Percentiles rank a stretch among this genome's conserved stretches.
phyloP scores from a whole-genome alignment of 352 stramenopile species.

The Phytopythium ostracodes region DNA sequence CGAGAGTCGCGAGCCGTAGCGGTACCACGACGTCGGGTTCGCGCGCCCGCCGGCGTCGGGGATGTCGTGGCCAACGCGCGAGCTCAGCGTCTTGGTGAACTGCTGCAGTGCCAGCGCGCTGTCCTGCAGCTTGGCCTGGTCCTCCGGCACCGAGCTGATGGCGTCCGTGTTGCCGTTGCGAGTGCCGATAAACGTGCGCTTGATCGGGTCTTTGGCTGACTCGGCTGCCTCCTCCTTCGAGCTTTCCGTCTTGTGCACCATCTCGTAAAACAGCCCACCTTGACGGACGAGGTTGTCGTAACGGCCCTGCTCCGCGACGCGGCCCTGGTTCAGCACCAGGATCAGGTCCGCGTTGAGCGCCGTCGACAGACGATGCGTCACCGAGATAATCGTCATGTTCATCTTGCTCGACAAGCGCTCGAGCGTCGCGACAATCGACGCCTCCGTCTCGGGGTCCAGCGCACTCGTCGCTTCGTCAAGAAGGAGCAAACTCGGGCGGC shows the following conservation, averaged over 20 bases:
- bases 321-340: slow-evolving; percentile 70
- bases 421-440: slow-evolving; percentile 78
- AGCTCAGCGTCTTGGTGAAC: slow-evolving; percentile 80
- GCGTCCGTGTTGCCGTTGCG: slow-evolving; percentile 30
- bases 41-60: slow-evolving; percentile 32
- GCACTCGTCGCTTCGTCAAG: slow-evolving; percentile 86
- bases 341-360: slow-evolving; percentile 77
- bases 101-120: slow-evolving; percentile 74
- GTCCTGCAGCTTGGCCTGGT: slow-evolving; percentile 44
- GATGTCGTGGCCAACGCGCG: slow-evolving; percentile 59
- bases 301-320: slow-evolving; percentile 71
- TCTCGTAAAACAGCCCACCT: slow-evolving; percentile 79
- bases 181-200: slow-evolving; percentile 18
- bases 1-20: slow-evolving; percentile 72
- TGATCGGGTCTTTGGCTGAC: slow-evolving; percentile 17
- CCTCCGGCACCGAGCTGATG: slow-evolving; percentile 35
- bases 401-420: slow-evolving; percentile 78
- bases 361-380: slow-evolving; percentile 87
- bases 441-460: slow-evolving; percentile 82
- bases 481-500: slow-evolving; percentile 73
- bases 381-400: slow-evolving; percentile 88
- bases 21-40: slow-evolving; percentile 62
- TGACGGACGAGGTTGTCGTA: slow-evolving; percentile 71
- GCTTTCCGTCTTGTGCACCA: slow-evolving; percentile 75
- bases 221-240: slow-evolving; percentile 40